Percentiles rank a stretch among this genome's conserved stretches.
These are phyloP conservation scores for Trypanosomatidae sp. DNA, from an alignment of 208 protist species.

Conservation along the genomic window DNA sequence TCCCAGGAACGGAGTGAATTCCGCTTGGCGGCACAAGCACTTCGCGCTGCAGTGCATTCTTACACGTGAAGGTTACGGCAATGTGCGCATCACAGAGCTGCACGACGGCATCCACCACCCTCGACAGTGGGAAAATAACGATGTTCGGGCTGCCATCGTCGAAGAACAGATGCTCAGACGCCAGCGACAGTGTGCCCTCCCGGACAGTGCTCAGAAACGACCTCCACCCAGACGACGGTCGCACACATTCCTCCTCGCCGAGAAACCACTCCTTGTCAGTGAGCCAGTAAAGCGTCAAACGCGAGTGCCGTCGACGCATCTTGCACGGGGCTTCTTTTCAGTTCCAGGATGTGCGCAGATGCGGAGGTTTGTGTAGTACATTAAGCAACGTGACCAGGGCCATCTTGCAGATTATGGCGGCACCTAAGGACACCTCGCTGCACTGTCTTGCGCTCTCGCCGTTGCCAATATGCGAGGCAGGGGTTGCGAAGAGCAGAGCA, in stretches of 20 bases:
- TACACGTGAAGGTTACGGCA: constrained; percentile 13
- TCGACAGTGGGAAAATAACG: constrained; percentile 13
- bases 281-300: constrained; percentile 41
- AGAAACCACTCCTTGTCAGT: constrained; percentile 33
- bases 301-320: neutral
- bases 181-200: constrained; percentile 22
- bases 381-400: neutral
- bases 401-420: neutral
- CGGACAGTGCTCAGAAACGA: constrained; percentile 8
- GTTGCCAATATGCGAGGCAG: neutral
- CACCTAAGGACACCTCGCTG: neutral
- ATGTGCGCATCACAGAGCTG: neutral
- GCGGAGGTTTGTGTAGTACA: neutral
- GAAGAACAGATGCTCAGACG: constrained; percentile 34
- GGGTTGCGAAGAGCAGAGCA: neutral
- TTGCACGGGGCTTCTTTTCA: neutral
- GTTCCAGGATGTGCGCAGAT: neutral
- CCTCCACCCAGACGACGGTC: constrained; percentile 14
- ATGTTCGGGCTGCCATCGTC: constrained; percentile 19
- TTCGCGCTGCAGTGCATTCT: constrained; percentile 3
- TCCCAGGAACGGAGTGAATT: constrained; percentile 7
- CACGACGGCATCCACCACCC: constrained; percentile 1
- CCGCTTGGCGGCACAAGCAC: constrained; percentile 6
- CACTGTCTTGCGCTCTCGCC: neutral
- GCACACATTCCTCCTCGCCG: constrained; percentile 14